Evolutionary conservation across 306 rosid species (phyloP), one percentile per base, ranked within the genome.

Genomic region (Sechiopsis laciniata): DNA sequence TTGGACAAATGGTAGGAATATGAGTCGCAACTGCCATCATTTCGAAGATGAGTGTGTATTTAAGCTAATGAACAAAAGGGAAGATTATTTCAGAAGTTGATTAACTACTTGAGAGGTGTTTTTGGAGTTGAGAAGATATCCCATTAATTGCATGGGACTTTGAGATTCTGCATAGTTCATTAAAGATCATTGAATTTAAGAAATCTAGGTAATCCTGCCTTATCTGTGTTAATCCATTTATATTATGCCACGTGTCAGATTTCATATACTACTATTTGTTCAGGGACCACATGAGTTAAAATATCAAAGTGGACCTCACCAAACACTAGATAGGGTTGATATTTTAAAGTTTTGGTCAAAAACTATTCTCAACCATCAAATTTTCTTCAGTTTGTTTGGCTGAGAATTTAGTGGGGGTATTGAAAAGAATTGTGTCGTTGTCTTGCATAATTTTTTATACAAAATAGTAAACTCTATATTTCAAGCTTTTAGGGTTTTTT

Each of bases 1-100:
- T 86, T 78, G 71, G 80, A 71, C 81, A 78, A 75, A 81, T 10
- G 22, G 50, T 16, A 5, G 87, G 84, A 82, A 85, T 16, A 7
- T 85, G 84, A 82, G 83, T 75, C 75, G 84, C 80, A 61, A 93
- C 90, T 93, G 88, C 87, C 61, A 7, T 32, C 53, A 48, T 48
- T 48, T 24, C 51, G 78, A 67, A 73, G 80, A 90, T 88, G 76
- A n/a, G 75, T 45, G 11, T 61, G 15, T 29, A 7, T 29, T 61
- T 29, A 11, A 29, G 20, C 2, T 61, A 61, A 15, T 14, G 2
- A 61, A 14, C 12, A 29, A 14, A 62, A 32, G 50, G 21, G 22
- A 46, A 2, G 55, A 26, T 26, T 65, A 26, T 26, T 65, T 22
- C 19, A 13, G 5, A 60, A 26, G 46, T 5, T 7, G 8, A 26